phyloP scores from a whole-genome alignment of 805 yeast genomes.

The Lachancea meyersii region DNA sequence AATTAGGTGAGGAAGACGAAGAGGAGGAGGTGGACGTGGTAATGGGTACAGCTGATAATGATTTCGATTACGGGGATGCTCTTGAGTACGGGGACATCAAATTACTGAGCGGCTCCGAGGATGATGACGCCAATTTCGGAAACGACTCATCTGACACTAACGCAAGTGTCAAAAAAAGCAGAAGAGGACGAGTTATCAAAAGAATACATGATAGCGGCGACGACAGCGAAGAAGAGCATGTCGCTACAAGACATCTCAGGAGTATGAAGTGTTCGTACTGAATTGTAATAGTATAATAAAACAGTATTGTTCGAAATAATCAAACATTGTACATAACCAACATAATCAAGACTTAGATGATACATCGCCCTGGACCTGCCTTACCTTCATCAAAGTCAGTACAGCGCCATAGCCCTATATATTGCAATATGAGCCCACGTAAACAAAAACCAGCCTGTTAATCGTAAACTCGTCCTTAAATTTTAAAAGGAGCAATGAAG shows the following conservation, averaged over 20 bases:
- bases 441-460: conserved; percentile 7
- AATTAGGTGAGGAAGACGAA: conserved; percentile 16
- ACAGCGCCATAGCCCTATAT: not conserved
- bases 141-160: not conserved
- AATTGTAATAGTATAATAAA: conserved; percentile 8
- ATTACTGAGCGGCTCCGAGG: conserved; percentile 2
- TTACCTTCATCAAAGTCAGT: not conserved
- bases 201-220: conserved; percentile 4
- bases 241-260: conserved; percentile 2
- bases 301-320: not conserved
- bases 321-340: conserved; percentile 1
- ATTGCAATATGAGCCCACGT: not conserved
- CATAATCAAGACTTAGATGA: conserved; percentile 6
- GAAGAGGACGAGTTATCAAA: conserved; percentile 8
- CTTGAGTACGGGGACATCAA: conserved; percentile 3
- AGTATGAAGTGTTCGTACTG: conserved; percentile 1
- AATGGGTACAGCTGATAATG: not conserved
- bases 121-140: conserved; percentile 10
- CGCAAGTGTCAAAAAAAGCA: not conserved
- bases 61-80: not conserved
- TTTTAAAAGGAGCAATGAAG: not conserved
- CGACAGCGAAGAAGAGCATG: conserved; percentile 2
- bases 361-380: conserved; percentile 3
- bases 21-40: not conserved
- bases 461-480: conserved; percentile 5